A percentile compares a stretch with the other conserved stretches of the same genome.
phyloP scores from a whole-genome alignment of 2,329 filamentous ascomycete species.

The Cercospora zeina region DNA sequence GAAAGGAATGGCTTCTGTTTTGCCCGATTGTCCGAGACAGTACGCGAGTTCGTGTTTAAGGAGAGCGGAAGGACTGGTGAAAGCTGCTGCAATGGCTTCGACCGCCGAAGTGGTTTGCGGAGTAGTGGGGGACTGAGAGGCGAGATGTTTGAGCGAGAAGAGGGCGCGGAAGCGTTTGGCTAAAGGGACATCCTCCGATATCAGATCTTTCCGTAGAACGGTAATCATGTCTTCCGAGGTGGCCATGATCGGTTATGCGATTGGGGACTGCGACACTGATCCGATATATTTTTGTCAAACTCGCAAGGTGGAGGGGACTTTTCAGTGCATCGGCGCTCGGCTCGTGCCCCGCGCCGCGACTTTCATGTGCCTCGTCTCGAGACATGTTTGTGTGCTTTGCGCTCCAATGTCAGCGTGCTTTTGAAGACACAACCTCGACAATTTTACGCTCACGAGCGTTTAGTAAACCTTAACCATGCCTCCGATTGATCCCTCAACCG shows the following conservation, averaged over 20 bases:
- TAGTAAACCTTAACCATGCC: conserved; percentile 52
- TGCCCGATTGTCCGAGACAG: conserved; percentile 87
- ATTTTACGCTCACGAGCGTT: background rate
- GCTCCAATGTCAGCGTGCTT: background rate
- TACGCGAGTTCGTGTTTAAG: conserved; percentile 97
- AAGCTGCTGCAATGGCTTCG: conserved; percentile 82
- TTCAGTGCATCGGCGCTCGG: conserved; percentile 7
- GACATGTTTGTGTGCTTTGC: background rate
- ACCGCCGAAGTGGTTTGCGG: conserved; percentile 63
- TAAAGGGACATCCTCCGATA: conserved; percentile 76
- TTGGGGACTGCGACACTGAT: background rate
- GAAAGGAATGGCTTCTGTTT: conserved; percentile 70
- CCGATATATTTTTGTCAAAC: background rate
- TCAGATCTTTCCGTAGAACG: conserved; percentile 72
- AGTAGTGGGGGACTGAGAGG: conserved; percentile 62
- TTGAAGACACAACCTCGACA: background rate
- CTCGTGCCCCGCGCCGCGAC: background rate
- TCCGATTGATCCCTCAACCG: conserved; percentile 69
- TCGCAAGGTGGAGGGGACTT: conserved; percentile 3
- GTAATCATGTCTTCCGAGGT: conserved; percentile 52
- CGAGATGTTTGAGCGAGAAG: conserved; percentile 95
- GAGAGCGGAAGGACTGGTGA: conserved; percentile 80
- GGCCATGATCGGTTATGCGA: conserved; percentile 10
- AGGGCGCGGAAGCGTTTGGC: conserved; percentile 91
- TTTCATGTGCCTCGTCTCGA: background rate